Conservation (phyloP, 192 early-diverging fungal species). For the Mortierella antarctica region DNA sequence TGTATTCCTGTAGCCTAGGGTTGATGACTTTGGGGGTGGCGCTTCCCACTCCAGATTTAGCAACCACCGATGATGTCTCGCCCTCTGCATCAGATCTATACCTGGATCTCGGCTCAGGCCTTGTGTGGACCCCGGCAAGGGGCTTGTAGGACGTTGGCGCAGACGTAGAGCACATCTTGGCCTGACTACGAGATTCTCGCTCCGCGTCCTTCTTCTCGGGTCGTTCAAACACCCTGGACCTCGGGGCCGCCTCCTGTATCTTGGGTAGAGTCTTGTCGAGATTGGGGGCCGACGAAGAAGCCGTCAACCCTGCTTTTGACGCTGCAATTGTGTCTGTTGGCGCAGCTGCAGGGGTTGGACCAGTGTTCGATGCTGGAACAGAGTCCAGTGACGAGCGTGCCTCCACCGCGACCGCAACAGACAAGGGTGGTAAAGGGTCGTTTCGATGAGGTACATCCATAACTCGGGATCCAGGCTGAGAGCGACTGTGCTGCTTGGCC, state of each 20-base stretch:
- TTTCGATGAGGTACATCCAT: background rate
- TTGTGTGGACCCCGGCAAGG: background rate
- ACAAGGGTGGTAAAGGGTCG: background rate
- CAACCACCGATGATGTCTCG: background rate
- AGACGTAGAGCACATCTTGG: background rate
- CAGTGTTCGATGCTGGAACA: background rate
- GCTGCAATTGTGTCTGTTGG: background rate
- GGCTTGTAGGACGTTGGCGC: background rate
- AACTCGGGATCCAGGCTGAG: slow-evolving; percentile 13
- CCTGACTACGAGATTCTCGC: background rate
- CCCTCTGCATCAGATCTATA: background rate
- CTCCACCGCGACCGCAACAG: slow-evolving; percentile 9
- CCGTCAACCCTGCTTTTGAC: background rate
- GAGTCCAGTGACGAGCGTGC: background rate
- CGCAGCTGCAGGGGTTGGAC: background rate
- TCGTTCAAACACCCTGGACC: slow-evolving; percentile 27
- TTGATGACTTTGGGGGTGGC: slow-evolving; percentile 23
- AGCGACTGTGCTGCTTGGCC: slow-evolving; percentile 9
- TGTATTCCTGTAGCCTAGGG: slow-evolving; percentile 43
- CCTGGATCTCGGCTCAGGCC: background rate
- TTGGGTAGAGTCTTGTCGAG: slow-evolving; percentile 49
- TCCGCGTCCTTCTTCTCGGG: slow-evolving; percentile 1
- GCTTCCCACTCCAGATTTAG: background rate
- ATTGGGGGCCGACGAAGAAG: slow-evolving; percentile 1
- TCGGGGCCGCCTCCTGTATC: slow-evolving; percentile 20